A percentile compares a stretch with the other conserved stretches of the same genome.
phyloP scores from a whole-genome alignment of 164 flowering plant species.

The Umbellularia californica region DNA sequence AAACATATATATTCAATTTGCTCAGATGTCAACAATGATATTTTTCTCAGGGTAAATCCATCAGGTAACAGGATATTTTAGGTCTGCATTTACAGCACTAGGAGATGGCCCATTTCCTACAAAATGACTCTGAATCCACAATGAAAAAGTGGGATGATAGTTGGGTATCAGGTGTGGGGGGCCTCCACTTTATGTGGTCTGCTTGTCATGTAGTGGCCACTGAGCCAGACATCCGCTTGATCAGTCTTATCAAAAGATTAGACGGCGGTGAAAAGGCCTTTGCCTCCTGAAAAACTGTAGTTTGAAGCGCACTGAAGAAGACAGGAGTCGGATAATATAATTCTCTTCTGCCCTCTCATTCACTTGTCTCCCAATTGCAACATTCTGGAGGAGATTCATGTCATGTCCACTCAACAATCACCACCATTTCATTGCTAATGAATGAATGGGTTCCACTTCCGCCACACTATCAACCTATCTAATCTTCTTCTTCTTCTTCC shows the following conservation, averaged over 20 bases:
- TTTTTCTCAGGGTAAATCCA: too few species aligned
- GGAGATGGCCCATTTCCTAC: too few species aligned
- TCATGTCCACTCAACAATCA: neutral
- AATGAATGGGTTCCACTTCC: too few species aligned
- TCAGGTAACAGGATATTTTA: too few species aligned
- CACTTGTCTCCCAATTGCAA: neutral
- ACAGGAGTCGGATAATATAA: neutral
- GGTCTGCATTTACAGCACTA: too few species aligned
- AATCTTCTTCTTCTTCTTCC: too few species aligned
- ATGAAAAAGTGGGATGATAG: too few species aligned
- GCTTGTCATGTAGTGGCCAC: neutral
- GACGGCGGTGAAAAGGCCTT: neutral
- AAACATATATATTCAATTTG: too few species aligned
- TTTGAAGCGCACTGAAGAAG: neutral
- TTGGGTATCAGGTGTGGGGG: neutral
- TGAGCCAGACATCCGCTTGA: constrained; percentile 1
- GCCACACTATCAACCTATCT: too few species aligned
- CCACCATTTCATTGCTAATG: neutral
- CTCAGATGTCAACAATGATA: too few species aligned
- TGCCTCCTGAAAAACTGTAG: neutral
- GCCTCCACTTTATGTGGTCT: neutral
- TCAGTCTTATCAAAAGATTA: constrained; percentile 1
- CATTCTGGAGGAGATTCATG: neutral
- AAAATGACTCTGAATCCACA: too few species aligned
- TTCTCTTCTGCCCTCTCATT: neutral